Conservation (phyloP, 2,329 filamentous ascomycete species). For the Conoideocrella luteorostrata region DNA sequence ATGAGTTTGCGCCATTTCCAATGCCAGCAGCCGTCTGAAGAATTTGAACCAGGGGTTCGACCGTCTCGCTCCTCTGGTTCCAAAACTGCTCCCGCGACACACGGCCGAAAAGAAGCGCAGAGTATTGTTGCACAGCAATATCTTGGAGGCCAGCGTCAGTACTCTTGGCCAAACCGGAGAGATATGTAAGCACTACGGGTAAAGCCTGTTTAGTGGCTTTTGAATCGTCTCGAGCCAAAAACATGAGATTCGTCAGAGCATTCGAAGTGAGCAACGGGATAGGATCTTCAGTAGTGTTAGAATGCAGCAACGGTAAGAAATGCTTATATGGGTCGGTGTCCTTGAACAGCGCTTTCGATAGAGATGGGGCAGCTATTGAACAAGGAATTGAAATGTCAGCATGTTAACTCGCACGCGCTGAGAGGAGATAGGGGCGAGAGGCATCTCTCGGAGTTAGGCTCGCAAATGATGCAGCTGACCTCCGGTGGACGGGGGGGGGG, state of each 20-base stretch:
- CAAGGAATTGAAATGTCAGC: neutral
- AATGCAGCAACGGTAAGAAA: constrained; percentile 79
- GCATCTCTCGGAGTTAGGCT: too few species aligned
- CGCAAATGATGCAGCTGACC: neutral
- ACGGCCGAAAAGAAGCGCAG: constrained; percentile 69
- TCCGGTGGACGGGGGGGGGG: neutral
- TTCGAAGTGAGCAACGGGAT: constrained; percentile 87
- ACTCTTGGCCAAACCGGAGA: constrained; percentile 76
- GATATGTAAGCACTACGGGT: constrained; percentile 76
- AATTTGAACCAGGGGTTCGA: constrained; percentile 76
- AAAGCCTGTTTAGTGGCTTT: constrained; percentile 68
- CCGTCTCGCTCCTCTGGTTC: constrained; percentile 80
- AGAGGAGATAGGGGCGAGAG: neutral
- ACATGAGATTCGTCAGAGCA: constrained; percentile 75
- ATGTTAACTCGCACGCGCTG: neutral
- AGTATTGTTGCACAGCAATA: constrained; percentile 90
- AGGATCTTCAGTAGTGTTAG: constrained; percentile 66
- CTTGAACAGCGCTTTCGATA: constrained; percentile 70
- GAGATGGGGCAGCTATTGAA: constrained; percentile 63
- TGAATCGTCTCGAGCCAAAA: constrained; percentile 56
- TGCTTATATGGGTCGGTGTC: constrained; percentile 74
- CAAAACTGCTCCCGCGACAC: constrained; percentile 79
- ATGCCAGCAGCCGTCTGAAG: constrained; percentile 71
- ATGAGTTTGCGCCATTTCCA: constrained; percentile 56
- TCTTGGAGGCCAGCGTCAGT: constrained; percentile 88